Evolutionary conservation across 495 filamentous ascomycete species (phyloP).

Genomic region (Penicillium maclennaniae): DNA sequence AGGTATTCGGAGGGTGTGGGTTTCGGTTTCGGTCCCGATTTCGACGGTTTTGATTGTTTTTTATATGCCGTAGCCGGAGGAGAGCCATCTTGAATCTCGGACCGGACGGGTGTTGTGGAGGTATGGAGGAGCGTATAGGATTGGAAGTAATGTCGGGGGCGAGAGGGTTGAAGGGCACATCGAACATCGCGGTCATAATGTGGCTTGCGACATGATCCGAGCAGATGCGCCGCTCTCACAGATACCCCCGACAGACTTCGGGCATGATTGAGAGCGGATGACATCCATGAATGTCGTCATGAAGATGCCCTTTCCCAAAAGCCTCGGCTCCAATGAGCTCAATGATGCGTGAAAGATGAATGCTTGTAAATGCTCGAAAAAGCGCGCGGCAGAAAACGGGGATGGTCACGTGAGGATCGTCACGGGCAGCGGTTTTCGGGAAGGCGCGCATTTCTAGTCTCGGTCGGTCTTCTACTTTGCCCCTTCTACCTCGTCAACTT

Average conservation of each 20-base stretch:
- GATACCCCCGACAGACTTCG: constrained; percentile 39
- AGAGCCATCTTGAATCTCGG: background rate
- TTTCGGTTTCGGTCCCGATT: background rate
- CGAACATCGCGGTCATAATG: background rate
- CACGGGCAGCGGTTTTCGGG: constrained; percentile 38
- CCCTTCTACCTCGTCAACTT: constrained; percentile 5
- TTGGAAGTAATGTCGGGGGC: constrained; percentile 4
- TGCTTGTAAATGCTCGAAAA: background rate
- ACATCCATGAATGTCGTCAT: constrained; percentile 49
- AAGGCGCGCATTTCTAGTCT: constrained; percentile 33
- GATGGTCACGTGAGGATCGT: constrained; percentile 36
- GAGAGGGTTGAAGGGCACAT: constrained; percentile 2
- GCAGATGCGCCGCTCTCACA: constrained; percentile 34
- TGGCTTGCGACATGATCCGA: constrained; percentile 30
- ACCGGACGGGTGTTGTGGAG: background rate
- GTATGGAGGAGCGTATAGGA: background rate
- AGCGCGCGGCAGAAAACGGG: constrained; percentile 27
- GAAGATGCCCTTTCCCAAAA: constrained; percentile 13
- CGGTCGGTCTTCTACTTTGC: constrained; percentile 13
- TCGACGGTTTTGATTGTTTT: background rate
- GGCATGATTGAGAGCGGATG: constrained; percentile 44
- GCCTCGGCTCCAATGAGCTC: constrained; percentile 11
- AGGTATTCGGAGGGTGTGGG: constrained; percentile 38
- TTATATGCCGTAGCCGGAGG: background rate
- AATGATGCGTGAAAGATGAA: background rate